Evolutionary conservation across 306 rosid species (phyloP).

Genomic region (Dryas drummondii): DNA sequence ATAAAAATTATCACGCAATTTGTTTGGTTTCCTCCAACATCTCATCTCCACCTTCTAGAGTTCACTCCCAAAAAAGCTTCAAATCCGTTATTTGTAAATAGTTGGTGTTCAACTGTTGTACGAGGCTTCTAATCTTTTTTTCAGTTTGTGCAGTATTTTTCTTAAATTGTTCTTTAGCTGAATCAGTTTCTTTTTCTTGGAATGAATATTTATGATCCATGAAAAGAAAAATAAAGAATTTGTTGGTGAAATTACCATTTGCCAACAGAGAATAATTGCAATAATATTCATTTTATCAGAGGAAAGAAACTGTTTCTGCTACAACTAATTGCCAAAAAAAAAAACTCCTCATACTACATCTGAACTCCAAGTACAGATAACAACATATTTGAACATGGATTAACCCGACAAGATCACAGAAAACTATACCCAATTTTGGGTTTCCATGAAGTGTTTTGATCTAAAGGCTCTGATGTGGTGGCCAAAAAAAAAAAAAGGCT

Average conservation of each 20-base stretch:
- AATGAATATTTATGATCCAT: background rate
- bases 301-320: background rate
- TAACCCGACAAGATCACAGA: background rate
- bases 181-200: background rate
- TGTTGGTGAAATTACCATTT: background rate
- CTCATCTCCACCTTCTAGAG: background rate
- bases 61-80: background rate
- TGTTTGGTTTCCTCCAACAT: slow-evolving; percentile 24
- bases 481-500: no score
- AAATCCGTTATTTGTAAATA: background rate
- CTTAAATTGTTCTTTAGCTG: background rate
- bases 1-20: background rate
- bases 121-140: background rate
- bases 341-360: background rate
- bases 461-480: background rate
- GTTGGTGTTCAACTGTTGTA: background rate
- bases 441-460: background rate
- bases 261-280: background rate
- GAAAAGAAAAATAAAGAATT: background rate
- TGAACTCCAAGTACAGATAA: background rate
- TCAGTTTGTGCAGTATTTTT: background rate
- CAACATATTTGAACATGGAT: background rate
- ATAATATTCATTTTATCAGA: background rate
- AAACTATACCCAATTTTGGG: background rate
- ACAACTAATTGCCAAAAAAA: background rate